Conservation (phyloP, 352 stramenopile species). For the Peronosclerospora sorghi region DNA sequence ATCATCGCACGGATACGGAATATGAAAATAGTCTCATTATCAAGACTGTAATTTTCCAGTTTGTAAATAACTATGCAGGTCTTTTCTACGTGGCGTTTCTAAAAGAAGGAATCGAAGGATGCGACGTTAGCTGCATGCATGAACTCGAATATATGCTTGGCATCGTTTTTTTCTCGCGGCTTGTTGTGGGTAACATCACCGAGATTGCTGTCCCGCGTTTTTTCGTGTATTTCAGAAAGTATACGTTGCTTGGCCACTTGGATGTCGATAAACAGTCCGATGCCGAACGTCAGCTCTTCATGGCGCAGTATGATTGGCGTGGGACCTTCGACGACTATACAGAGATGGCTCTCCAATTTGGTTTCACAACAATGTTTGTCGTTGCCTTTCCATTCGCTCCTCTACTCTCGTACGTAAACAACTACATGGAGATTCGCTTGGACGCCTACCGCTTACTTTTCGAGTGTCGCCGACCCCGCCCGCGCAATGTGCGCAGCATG, state of each 20-base stretch:
- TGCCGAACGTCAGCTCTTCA: conserved; percentile 64
- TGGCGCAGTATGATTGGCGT: conserved; percentile 73
- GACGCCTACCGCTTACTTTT: conserved; percentile 81
- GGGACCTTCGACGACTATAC: conserved; percentile 90
- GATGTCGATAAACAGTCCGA: conserved; percentile 36
- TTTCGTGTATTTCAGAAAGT: conserved; percentile 62
- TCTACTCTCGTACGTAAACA: conserved; percentile 87
- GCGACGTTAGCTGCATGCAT: conserved; percentile 69
- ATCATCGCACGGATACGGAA: conserved; percentile 83
- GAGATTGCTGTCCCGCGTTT: conserved; percentile 66
- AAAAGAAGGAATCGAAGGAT: conserved; percentile 70
- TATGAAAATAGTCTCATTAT: conserved; percentile 90
- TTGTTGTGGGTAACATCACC: conserved; percentile 74
- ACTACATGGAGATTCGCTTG: conserved; percentile 88
- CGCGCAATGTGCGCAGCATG: conserved; percentile 78
- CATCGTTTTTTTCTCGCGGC: conserved; percentile 85
- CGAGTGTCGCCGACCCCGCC: conserved; percentile 67
- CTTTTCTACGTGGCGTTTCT: conserved; percentile 92
- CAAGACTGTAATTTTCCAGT: conserved; percentile 93
- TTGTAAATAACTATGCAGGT: conserved; percentile 92
- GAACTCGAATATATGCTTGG: conserved; percentile 87
- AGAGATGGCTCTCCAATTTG: conserved; percentile 86
- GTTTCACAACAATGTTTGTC: conserved; percentile 86
- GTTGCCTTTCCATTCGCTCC: conserved; percentile 89
- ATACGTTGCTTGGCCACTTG: conserved; percentile 45